Base-by-base conservation (phyloP, 306 rosid genomes). In the Lithocarpus polystachyus region DNA sequence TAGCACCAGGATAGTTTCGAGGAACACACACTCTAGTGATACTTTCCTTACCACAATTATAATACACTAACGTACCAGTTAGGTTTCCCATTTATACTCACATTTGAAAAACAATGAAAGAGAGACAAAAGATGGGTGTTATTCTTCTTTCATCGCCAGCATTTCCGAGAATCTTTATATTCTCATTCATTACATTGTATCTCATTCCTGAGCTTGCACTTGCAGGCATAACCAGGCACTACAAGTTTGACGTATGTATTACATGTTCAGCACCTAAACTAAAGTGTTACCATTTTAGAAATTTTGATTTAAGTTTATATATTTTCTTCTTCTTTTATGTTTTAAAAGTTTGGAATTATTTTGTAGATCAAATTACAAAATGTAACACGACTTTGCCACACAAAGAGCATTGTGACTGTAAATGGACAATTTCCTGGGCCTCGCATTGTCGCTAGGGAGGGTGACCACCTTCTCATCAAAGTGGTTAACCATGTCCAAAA, bases 361-460 rank as follows among this genome's bases (percentile, higher is more conserved):
- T 3, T 79, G 79, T 29, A 92, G 93, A 87, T 92, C 56, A 72
- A 75, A 64, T 43, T 75, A 56, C 71, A 87, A 75, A 90, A 89
- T 80, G 92, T 92, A 64, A 89, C 92, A 18, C 70, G 93, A 57
- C 37, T 92, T 5, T 89, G 95, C 81, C 91, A 90, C 77, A 84
- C 75, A 1, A 90, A 87, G 86, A 89, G 82, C 77, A 83, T 92
- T 40, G 86, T 90, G 68, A 89, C 93, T 2, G 94, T 87, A 64
- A 90, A 92, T 52, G 93, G 96, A 13, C 80, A 84, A 24, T 90
- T 90, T 87, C 97, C 95, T 0, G 97, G 97, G 67, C 97, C 97
- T 72, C 82, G 84, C 4, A 86, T 92, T 79, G 84, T 90, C 18
- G 93, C 91, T 3, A 80, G 95, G 20, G 97, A 92, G 54, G 94